These are phyloP conservation scores for Aspergillus leporis DNA, from an alignment of 495 filamentous ascomycete species.

Conservation along the genomic window DNA sequence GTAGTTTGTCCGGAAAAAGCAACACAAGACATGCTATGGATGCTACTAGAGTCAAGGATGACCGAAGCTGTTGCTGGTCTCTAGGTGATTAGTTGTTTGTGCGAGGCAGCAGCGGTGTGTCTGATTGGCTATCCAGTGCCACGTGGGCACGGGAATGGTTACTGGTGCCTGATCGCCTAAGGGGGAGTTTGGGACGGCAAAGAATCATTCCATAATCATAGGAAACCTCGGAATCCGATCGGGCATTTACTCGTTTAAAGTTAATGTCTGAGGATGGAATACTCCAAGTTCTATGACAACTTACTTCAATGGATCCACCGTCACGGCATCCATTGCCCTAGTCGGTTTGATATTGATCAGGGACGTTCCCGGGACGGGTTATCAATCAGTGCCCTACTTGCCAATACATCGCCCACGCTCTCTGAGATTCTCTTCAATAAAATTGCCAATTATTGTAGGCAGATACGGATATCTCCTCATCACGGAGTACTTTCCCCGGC, in stretches of 20 bases:
- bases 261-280: neutral
- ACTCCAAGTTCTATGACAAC: no score
- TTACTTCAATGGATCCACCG: no score
- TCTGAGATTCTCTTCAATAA: neutral
- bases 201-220: neutral
- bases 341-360: constrained; percentile 2
- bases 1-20: neutral
- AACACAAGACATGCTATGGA: neutral
- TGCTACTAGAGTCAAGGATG: neutral
- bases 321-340: neutral
- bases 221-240: neutral
- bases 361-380: neutral
- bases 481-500: no score
- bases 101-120: neutral
- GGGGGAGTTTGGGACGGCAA: neutral
- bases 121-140: neutral
- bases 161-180: neutral
- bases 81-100: neutral
- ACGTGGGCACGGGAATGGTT: neutral
- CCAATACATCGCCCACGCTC: neutral
- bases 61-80: neutral
- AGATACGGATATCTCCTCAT: no score
- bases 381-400: neutral
- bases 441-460: no score
- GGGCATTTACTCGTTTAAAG: neutral